A percentile compares a stretch with the other conserved stretches of the same genome.
Conservation (phyloP, 2,329 filamentous ascomycete genomes). For the Cytospora leucostoma region DNA sequence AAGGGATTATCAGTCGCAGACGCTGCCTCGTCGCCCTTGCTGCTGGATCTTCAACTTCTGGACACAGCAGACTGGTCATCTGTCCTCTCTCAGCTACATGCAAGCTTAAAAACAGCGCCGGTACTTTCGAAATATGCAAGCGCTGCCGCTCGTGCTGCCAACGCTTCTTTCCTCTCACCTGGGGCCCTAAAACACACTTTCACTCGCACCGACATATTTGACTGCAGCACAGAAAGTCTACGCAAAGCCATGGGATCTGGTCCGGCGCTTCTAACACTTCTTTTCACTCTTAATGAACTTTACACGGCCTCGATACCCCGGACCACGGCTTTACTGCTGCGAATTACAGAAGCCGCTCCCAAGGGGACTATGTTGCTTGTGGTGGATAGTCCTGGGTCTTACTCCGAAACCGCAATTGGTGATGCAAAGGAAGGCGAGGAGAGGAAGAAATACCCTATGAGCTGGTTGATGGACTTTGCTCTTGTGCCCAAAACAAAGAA, state of each 20-base stretch:
- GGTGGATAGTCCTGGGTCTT: slow-evolving; percentile 23
- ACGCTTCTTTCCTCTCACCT: slow-evolving; percentile 22
- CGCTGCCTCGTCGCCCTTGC: not conserved
- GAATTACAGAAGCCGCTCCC: slow-evolving; percentile 16
- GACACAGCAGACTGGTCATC: slow-evolving; percentile 26
- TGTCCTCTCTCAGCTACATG: slow-evolving; percentile 23
- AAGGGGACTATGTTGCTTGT: slow-evolving; percentile 25
- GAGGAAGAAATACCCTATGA: slow-evolving; percentile 25
- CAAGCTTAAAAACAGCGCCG: slow-evolving; percentile 22
- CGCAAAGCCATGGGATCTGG: slow-evolving; percentile 18
- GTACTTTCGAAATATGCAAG: slow-evolving; percentile 29
- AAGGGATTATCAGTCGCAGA: slow-evolving; percentile 8
- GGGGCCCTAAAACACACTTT: slow-evolving; percentile 14
- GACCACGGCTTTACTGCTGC: slow-evolving; percentile 23
- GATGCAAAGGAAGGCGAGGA: slow-evolving; percentile 19
- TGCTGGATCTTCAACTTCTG: slow-evolving; percentile 19
- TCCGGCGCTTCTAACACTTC: slow-evolving; percentile 18
- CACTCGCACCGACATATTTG: slow-evolving; percentile 19
- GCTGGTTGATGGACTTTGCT: slow-evolving; percentile 27
- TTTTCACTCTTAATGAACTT: slow-evolving; percentile 28
- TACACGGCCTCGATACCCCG: slow-evolving; percentile 24
- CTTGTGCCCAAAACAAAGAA: slow-evolving; percentile 19
- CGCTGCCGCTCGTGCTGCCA: slow-evolving; percentile 24
- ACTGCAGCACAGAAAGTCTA: slow-evolving; percentile 15
- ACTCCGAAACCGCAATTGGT: slow-evolving; percentile 2